Evolutionary conservation across 1,284 basidiomycete species (phyloP).

Genomic region (Rhodotorula sp.): DNA sequence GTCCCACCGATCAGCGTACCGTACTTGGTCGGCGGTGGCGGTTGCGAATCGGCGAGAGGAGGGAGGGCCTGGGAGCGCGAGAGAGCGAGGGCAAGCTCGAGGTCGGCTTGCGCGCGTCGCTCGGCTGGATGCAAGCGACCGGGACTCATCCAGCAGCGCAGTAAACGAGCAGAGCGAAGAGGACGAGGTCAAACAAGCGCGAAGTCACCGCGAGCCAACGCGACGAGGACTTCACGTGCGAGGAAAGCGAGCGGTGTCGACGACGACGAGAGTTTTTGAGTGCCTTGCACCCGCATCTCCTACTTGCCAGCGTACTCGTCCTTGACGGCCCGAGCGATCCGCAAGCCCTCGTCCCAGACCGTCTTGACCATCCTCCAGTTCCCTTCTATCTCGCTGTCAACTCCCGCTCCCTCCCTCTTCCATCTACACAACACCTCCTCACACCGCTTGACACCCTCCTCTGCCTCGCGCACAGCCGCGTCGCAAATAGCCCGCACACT

Average conservation of each 20-base stretch:
- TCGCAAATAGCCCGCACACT: constrained; percentile 13
- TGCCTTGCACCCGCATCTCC: background rate
- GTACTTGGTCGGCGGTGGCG: constrained; percentile 6
- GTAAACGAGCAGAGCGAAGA: no score
- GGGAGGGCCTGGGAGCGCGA: background rate
- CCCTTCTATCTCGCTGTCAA: background rate
- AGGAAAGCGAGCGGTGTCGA: background rate
- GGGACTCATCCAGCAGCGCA: no score
- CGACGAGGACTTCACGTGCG: background rate
- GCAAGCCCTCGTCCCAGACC: constrained; percentile 25
- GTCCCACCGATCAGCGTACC: constrained; percentile 1
- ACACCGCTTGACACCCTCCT: constrained; percentile 11
- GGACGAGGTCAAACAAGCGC: background rate
- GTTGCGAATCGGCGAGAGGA: background rate
- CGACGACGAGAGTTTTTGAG: background rate
- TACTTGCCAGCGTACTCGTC: background rate
- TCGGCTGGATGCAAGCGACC: background rate
- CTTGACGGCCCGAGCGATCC: constrained; percentile 25
- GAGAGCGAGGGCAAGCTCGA: background rate
- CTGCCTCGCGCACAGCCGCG: constrained; percentile 3
- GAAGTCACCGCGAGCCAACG: background rate
- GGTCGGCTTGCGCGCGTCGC: background rate
- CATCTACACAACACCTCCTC: constrained; percentile 7
- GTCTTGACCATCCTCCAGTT: constrained; percentile 25
- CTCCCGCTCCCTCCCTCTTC: background rate